Conservation (phyloP, 108 stramenopile genomes). For the Cyclotella sp. region DNA sequence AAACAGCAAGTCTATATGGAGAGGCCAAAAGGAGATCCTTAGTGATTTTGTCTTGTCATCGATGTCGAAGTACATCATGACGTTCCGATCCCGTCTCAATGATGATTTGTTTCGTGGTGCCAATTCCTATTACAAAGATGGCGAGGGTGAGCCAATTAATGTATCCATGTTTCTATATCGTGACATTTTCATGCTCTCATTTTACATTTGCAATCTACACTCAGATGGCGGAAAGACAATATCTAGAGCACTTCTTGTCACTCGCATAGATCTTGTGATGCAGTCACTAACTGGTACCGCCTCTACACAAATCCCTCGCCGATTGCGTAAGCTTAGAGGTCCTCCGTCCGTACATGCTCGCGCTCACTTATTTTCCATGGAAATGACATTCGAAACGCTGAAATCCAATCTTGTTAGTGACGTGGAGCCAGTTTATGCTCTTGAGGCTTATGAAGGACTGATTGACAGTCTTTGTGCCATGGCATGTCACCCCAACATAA, state of each 20-base stretch:
- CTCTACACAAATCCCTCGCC: slow-evolving; percentile 80
- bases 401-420: slow-evolving; percentile 22
- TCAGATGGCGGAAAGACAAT: slow-evolving; percentile 79
- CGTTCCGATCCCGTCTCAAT: slow-evolving; percentile 54
- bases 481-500: slow-evolving; percentile 85
- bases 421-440: slow-evolving; percentile 13
- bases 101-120: slow-evolving; percentile 41
- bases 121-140: slow-evolving; percentile 74
- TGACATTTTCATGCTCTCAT: neutral
- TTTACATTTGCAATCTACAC: neutral
- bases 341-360: slow-evolving; percentile 27
- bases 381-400: slow-evolving; percentile 44
- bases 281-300: slow-evolving; percentile 71
- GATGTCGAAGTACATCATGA: slow-evolving; percentile 60
- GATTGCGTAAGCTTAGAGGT: slow-evolving; percentile 55
- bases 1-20: slow-evolving; percentile 77
- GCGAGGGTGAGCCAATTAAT: slow-evolving; percentile 51
- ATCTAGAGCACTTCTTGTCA: slow-evolving; percentile 75
- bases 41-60: slow-evolving; percentile 72
- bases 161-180: neutral
- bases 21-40: slow-evolving; percentile 80
- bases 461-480: slow-evolving; percentile 84
- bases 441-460: slow-evolving; percentile 77
- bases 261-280: slow-evolving; percentile 70
- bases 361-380: slow-evolving; percentile 31